A percentile compares a stretch with the other conserved stretches of the same genome.
phyloP scores from a whole-genome alignment of 805 yeast genomes.

The Yarrowia divulgata region DNA sequence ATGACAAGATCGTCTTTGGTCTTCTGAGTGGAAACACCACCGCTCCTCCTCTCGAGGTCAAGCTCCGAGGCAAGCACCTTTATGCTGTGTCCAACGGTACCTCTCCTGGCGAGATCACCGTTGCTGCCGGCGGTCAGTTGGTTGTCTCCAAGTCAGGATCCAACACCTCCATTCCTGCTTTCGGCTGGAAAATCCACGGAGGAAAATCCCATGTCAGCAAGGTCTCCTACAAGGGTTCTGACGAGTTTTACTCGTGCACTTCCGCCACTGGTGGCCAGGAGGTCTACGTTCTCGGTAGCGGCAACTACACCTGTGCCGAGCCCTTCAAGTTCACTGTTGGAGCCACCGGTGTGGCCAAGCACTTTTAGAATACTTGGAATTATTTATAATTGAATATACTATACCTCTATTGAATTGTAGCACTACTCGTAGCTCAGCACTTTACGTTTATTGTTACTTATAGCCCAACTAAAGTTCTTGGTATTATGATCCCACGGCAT shows the following conservation, averaged over 20 bases:
- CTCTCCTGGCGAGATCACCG: neutral
- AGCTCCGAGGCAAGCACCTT: neutral
- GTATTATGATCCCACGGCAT: too few species aligned
- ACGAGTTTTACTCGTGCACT: constrained; percentile 25
- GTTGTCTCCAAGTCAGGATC: neutral
- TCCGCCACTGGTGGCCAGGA: constrained; percentile 11
- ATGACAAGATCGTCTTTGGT: constrained; percentile 17
- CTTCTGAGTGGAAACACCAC: neutral
- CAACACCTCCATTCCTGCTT: neutral
- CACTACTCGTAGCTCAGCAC: too few species aligned
- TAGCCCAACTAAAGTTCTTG: too few species aligned
- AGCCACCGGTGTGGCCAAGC: neutral
- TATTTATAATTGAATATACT: too few species aligned
- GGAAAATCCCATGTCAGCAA: neutral
- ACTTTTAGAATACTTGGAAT: too few species aligned
- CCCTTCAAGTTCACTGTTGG: constrained; percentile 23
- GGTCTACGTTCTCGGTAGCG: neutral
- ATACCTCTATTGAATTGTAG: too few species aligned
- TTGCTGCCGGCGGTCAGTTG: constrained; percentile 3
- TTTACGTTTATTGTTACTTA: too few species aligned
- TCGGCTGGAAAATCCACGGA: neutral
- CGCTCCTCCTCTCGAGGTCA: neutral
- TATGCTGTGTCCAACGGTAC: neutral
- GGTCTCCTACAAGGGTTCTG: constrained; percentile 17
- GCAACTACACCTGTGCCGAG: neutral